Base-by-base conservation (phyloP, 257 asterid genomes). In the Echites panduratus region DNA sequence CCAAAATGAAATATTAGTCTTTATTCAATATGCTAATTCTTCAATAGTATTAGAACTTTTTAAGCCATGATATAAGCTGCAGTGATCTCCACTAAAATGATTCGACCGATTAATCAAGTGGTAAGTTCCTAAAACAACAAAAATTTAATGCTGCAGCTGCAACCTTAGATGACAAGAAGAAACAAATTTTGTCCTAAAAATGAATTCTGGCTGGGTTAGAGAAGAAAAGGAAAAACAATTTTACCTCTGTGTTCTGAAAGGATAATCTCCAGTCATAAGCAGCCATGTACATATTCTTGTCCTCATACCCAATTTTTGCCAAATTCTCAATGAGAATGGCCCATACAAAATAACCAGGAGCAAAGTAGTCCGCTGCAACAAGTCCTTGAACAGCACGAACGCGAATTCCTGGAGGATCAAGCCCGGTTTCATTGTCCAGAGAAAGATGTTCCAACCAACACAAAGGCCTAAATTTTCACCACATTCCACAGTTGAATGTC, bases 401-500 rank as follows among this genome's bases (percentile, higher is more conserved):
- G 59, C 97, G 90, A 77, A 94, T 94, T 20, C 97, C 98, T 0
- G 93, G 92, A 2, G 97, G 97, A 72, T 94, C 97, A 13, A 94
- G 96, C 71, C 98, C 97, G 1, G 97, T 94, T 82, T 89, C 97
- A 76, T 88, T 89, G 89, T 94, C 95, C 81, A 94, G 64, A 14
- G 96, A 87, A 1, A 91, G 90, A 77, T 91, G 97, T 86, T 91
- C 98, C 89, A 94, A 77, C 97, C 96, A 91, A 73, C 98, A 94
- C 88, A 84, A 73, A 3, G 98, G 98, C 96, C 98, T 93, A 78
- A 41, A 79, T 70, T 44, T 58, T 68, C 65, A 70, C 7, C 72
- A 73, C 26, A 75, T 38, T 44, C 52, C 71, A 19, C 26, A 79
- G 24, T 70, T 27, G 8, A 49, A 64, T 13, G 45, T 66, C 38